Base-by-base conservation (phyloP, 306 rosid species). In the Pyrus pyrifolia region DNA sequence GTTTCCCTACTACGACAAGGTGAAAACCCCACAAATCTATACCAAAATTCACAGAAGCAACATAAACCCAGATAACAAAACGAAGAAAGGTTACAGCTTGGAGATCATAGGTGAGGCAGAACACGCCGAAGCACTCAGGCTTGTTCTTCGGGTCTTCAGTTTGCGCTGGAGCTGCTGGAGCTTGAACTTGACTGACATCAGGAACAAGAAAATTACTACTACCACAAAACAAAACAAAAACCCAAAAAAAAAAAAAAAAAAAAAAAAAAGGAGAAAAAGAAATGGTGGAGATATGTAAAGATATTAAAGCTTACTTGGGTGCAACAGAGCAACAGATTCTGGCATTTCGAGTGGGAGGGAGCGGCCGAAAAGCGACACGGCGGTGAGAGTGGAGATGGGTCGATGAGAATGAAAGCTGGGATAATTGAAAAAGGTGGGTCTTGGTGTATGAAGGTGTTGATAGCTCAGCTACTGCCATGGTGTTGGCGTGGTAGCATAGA, bases 91-190 rank as follows among this genome's bases (percentile, higher is more conserved):
- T 88, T 65, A 95, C 99, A 74, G 97, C 97, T 88, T 88, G 83
- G 78, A 95, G 88, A 90, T 92, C 96, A 80, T 95, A 95, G 69
- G 97, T 92, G 75, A 95, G 97, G 76, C 99, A 90, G 81, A 95
- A 92, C 58, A 95, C 89, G 12, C 99, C 97, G 79, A 64, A 95
- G 84, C 97, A 95, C 5, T 95, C 97, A 73, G 83, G 0, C 84
- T 95, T 95, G 79, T 15, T 74, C 81, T 87, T 89, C 4, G 88
- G 80, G 3, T 84, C 89, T 76, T 78, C 82, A 52, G 53, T 72
- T 78, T 69, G 81, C 25, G 72, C 87, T 0, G 84, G n/a, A n/a
- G n/a, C n/a, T n/a, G n/a, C n/a, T n/a, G n/a, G 97, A 49, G 80
- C 87, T 85, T 90, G 85, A 87, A 92, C 97, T 80, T 89, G 78